phyloP scores from a whole-genome alignment of 2,329 filamentous ascomycete species.

The Beauveria sp. region DNA sequence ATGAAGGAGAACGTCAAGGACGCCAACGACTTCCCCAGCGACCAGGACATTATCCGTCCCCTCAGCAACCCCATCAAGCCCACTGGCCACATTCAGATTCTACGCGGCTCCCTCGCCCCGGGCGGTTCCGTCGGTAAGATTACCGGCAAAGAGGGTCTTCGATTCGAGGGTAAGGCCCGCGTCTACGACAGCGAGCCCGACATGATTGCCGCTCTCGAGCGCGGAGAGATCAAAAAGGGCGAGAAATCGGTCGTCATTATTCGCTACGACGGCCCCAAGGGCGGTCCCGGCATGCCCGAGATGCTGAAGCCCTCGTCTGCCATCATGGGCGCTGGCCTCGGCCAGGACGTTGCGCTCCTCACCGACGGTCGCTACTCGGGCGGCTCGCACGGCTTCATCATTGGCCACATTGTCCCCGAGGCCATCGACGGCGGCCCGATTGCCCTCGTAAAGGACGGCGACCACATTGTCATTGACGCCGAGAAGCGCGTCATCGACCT shows the following conservation, averaged over 20 bases:
- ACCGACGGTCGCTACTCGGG: slow-evolving; percentile 73
- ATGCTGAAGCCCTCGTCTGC: slow-evolving; percentile 89
- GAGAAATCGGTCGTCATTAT: slow-evolving; percentile 89
- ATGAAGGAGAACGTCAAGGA: slow-evolving; percentile 75
- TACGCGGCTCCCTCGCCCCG: slow-evolving; percentile 81
- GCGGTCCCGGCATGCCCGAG: slow-evolving; percentile 90
- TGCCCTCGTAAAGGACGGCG: slow-evolving; percentile 72
- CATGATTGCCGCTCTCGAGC: slow-evolving; percentile 70
- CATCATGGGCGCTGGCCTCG: slow-evolving; percentile 84
- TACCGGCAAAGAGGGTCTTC: slow-evolving; percentile 85
- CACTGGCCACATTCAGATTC: slow-evolving; percentile 81
- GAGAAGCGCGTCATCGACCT: slow-evolving; percentile 64
- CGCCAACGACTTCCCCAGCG: slow-evolving; percentile 65
- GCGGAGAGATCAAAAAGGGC: slow-evolving; percentile 70
- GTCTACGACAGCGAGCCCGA: slow-evolving; percentile 84
- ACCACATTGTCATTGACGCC: slow-evolving; percentile 74
- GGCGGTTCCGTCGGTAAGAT: slow-evolving; percentile 92
- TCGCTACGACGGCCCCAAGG: slow-evolving; percentile 88
- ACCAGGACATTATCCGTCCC: slow-evolving; percentile 80
- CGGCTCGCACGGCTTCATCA: slow-evolving; percentile 78
- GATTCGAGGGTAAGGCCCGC: slow-evolving; percentile 70
- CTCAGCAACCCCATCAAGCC: slow-evolving; percentile 67
- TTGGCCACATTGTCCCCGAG: slow-evolving; percentile 82
- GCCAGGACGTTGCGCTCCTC: slow-evolving; percentile 65
- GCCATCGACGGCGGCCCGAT: slow-evolving; percentile 82